A percentile compares a stretch with the other conserved stretches of the same genome.
phyloP scores from a whole-genome alignment of 257 asterid species.

The Datura wrightii region DNA sequence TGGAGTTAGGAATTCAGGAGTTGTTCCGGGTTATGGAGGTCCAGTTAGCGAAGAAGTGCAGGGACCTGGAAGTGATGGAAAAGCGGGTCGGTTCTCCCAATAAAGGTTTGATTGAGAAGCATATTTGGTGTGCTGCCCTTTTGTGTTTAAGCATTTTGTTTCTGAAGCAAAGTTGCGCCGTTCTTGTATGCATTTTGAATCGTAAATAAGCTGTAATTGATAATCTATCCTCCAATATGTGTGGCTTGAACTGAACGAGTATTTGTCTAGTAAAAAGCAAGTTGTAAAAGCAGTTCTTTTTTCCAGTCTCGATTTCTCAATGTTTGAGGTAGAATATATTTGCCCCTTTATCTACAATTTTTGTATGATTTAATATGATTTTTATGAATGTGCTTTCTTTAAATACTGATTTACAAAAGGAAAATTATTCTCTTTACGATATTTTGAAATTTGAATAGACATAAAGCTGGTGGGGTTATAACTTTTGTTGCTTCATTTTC shows the following conservation, averaged over 20 bases:
- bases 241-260: not conserved
- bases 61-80: slow-evolving; percentile 52
- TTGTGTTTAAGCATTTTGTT: too few species aligned
- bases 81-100: slow-evolving; percentile 63
- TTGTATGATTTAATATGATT: too few species aligned
- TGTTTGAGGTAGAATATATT: not conserved
- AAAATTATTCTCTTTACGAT: not conserved
- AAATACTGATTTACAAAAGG: not conserved
- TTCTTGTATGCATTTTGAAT: not conserved
- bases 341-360: too few species aligned
- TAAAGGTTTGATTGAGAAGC: slow-evolving; percentile 22
- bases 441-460: not conserved
- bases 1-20: slow-evolving; percentile 61
- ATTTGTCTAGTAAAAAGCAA: not conserved
- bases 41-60: slow-evolving; percentile 69
- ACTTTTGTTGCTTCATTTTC: not conserved
- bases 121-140: not conserved
- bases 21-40: slow-evolving; percentile 64
- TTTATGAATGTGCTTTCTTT: not conserved
- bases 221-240: not conserved
- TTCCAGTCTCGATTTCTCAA: not conserved
- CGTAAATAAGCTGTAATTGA: slow-evolving; percentile 6
- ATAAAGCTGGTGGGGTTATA: not conserved
- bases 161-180: not conserved
- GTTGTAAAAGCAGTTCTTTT: slow-evolving; percentile 2